phyloP scores from a whole-genome alignment of 176 grass and related monocot species.

The Rhynchospora tenuis region DNA sequence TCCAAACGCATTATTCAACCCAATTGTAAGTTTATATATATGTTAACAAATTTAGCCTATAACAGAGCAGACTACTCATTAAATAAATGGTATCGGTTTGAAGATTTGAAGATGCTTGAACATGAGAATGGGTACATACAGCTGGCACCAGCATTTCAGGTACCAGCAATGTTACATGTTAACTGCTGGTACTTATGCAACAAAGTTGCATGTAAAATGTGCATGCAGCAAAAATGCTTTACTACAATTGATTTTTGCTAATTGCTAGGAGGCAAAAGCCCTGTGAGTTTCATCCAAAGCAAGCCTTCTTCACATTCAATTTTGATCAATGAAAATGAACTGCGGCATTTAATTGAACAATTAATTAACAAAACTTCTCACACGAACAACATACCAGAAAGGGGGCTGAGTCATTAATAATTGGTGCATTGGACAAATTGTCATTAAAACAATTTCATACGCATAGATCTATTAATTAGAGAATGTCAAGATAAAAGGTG shows the following conservation, averaged over 20 bases:
- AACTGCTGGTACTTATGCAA: neutral
- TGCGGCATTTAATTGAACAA: no score
- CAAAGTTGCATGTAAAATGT: neutral
- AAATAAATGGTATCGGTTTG: neutral
- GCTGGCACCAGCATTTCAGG: neutral
- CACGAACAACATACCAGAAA: neutral
- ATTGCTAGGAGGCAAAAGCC: neutral
- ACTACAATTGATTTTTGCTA: neutral
- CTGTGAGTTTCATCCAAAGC: neutral
- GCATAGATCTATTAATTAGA: neutral
- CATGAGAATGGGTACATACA: neutral
- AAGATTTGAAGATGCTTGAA: neutral
- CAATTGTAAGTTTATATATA: no score
- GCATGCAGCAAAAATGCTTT: neutral
- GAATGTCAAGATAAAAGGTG: conserved; percentile 6
- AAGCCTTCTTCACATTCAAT: neutral
- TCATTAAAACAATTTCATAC: neutral
- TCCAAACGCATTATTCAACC: no score
- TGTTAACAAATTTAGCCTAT: neutral
- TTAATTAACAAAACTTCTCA: neutral
- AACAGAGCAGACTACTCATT: neutral
- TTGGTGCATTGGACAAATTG: neutral
- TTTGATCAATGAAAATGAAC: neutral
- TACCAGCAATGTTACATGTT: neutral
- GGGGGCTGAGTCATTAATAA: neutral